Evolutionary conservation across 257 asterid species (phyloP).

Genomic region (Plantago elongata): DNA sequence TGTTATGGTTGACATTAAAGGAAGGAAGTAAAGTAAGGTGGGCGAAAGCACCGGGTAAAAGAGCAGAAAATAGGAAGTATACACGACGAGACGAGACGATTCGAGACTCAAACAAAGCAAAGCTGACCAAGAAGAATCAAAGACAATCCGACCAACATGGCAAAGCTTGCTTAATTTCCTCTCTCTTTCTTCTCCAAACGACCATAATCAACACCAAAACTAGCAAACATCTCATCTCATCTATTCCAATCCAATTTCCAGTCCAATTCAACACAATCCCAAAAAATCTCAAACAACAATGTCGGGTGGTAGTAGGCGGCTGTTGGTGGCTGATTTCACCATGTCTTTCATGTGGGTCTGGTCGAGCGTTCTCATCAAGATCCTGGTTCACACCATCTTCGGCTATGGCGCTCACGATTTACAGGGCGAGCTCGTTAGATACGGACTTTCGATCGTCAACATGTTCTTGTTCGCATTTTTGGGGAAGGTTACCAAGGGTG

Average conservation of each 20-base stretch:
- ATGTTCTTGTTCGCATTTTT: slow-evolving; percentile 64
- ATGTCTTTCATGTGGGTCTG: slow-evolving; percentile 84
- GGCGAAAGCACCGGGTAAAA: not conserved
- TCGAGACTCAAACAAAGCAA: not conserved
- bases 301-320: slow-evolving; percentile 32
- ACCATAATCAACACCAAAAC: not conserved
- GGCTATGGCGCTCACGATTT: slow-evolving; percentile 43
- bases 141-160: not conserved
- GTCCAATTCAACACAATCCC: not conserved
- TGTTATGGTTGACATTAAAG: too few relatives aligned
- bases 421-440: slow-evolving; percentile 48
- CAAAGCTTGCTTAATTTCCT: not conserved
- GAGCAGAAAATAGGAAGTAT: not conserved
- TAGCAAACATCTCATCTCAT: not conserved
- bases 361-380: slow-evolving; percentile 65
- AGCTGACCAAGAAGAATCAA: not conserved
- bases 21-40: not conserved
- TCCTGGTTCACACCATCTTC: slow-evolving; percentile 43
- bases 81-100: too few relatives aligned
- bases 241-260: not conserved
- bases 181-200: not conserved
- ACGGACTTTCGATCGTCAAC: slow-evolving; percentile 36
- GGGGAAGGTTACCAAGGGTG: slow-evolving; percentile 48
- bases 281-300: slow-evolving; percentile 7
- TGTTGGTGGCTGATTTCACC: slow-evolving; percentile 59